Evolutionary conservation across 2,329 filamentous ascomycete species (phyloP).

Genomic region (Aspergillus neoniger): DNA sequence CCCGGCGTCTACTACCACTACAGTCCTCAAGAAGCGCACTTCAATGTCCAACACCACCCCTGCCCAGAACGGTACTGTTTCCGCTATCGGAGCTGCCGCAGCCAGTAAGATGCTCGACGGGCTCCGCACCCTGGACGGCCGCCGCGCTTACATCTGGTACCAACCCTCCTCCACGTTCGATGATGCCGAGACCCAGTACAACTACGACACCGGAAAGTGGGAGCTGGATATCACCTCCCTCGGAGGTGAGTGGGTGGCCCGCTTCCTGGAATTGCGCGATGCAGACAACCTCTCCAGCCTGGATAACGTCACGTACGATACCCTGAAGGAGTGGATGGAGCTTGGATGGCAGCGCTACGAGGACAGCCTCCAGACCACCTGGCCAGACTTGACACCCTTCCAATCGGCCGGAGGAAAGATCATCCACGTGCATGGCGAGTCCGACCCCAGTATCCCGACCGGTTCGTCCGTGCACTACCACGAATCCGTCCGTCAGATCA

Average conservation of each 20-base stretch:
- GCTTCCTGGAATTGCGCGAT: slow-evolving; percentile 31
- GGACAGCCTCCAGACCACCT: slow-evolving; percentile 56
- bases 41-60: slow-evolving; percentile 30
- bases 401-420: slow-evolving; percentile 56
- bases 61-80: slow-evolving; percentile 35
- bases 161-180: slow-evolving; percentile 31
- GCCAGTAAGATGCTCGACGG: slow-evolving; percentile 42
- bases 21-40: slow-evolving; percentile 25
- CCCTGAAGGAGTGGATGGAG: slow-evolving; percentile 56
- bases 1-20: slow-evolving; percentile 32
- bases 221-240: slow-evolving; percentile 33
- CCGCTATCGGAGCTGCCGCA: slow-evolving; percentile 33
- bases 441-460: slow-evolving; percentile 55
- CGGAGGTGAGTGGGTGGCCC: slow-evolving; percentile 43
- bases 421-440: slow-evolving; percentile 61
- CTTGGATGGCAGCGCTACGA: slow-evolving; percentile 51
- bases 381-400: slow-evolving; percentile 56
- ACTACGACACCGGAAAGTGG: slow-evolving; percentile 32
- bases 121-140: slow-evolving; percentile 43
- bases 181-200: slow-evolving; percentile 30
- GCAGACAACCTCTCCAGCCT: slow-evolving; percentile 46
- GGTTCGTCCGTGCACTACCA: slow-evolving; percentile 58
- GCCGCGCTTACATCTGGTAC: slow-evolving; percentile 45
- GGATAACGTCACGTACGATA: slow-evolving; percentile 57
- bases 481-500: slow-evolving; percentile 54